These are phyloP conservation scores for Populus hybrid DNA, from an alignment of 441 rosid species.

Conservation along the genomic window DNA sequence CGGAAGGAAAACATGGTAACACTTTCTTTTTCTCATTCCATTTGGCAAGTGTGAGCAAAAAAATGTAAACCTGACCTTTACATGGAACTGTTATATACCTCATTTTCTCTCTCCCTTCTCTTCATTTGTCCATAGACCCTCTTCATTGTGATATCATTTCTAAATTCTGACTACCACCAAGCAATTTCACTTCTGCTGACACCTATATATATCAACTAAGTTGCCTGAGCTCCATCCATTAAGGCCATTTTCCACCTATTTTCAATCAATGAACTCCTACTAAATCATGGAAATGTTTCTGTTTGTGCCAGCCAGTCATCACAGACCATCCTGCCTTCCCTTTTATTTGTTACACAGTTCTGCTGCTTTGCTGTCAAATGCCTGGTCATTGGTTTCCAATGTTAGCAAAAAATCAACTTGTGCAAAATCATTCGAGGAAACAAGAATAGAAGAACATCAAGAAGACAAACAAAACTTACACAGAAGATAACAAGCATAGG, in stretches of 20 bases:
- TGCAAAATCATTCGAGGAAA: constrained; percentile 24
- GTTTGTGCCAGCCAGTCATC: neutral
- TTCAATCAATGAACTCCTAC: neutral
- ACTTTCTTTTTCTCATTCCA: neutral
- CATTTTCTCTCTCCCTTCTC: neutral
- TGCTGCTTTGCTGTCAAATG: constrained; percentile 9
- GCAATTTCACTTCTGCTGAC: constrained; percentile 5
- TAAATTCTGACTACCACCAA: constrained; percentile 1
- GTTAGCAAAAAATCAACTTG: constrained; percentile 10
- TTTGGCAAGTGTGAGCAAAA: neutral
- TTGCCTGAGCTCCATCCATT: neutral
- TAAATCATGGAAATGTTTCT: constrained; percentile 14
- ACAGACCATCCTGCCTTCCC: constrained; percentile 2
- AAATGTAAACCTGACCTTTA: constrained; percentile 21
- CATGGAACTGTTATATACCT: constrained; percentile 20
- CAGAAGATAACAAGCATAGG: neutral
- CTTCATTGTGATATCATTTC: neutral
- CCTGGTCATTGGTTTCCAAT: neutral
- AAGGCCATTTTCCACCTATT: neutral
- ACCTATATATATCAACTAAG: constrained; percentile 4
- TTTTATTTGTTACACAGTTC: neutral
- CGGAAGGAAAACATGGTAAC: neutral
- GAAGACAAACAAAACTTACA: neutral
- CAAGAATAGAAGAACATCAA: constrained; percentile 5
- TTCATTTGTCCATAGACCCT: neutral